phyloP scores from a whole-genome alignment of 345 rosid genomes.

The Arabidopsis arenosa region DNA sequence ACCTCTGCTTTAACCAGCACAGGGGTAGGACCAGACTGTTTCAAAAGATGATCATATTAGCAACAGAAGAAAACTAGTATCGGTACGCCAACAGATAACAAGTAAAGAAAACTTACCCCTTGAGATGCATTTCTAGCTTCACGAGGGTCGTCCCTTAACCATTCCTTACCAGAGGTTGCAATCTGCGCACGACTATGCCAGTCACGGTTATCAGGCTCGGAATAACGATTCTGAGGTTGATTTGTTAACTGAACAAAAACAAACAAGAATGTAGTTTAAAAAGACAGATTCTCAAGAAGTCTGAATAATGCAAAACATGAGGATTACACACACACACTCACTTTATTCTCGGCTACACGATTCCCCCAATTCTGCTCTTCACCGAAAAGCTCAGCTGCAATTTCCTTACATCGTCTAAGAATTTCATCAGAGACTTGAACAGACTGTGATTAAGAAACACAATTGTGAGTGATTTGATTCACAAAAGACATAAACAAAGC shows the following conservation, averaged over 20 bases:
- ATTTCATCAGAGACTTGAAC: slow-evolving; percentile 54
- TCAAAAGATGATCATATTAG: slow-evolving; percentile 9
- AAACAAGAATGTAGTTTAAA: not conserved
- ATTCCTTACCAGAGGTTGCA: slow-evolving; percentile 59
- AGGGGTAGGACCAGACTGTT: slow-evolving; percentile 66
- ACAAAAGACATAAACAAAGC: not conserved
- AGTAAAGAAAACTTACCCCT: slow-evolving; percentile 48
- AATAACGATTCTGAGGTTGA: slow-evolving; percentile 63
- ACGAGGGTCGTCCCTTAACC: slow-evolving; percentile 52
- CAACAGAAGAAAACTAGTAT: not conserved
- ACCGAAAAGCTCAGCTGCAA: slow-evolving; percentile 62
- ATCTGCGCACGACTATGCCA: slow-evolving; percentile 63
- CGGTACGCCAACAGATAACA: not conserved
- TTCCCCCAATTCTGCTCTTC: slow-evolving; percentile 62
- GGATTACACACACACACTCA: slow-evolving; percentile 34
- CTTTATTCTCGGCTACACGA: slow-evolving; percentile 56
- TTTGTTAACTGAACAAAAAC: slow-evolving; percentile 46
- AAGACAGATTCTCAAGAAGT: not conserved
- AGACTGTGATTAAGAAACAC: slow-evolving; percentile 31
- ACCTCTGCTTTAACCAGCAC: slow-evolving; percentile 68
- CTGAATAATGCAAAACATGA: not conserved
- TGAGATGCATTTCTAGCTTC: slow-evolving; percentile 49
- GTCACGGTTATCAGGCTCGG: slow-evolving; percentile 76
- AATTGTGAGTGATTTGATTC: slow-evolving; percentile 6
- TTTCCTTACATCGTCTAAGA: slow-evolving; percentile 58